Evolutionary conservation across 345 rosid species (phyloP).

Genomic region (Erucastrum elatum): DNA sequence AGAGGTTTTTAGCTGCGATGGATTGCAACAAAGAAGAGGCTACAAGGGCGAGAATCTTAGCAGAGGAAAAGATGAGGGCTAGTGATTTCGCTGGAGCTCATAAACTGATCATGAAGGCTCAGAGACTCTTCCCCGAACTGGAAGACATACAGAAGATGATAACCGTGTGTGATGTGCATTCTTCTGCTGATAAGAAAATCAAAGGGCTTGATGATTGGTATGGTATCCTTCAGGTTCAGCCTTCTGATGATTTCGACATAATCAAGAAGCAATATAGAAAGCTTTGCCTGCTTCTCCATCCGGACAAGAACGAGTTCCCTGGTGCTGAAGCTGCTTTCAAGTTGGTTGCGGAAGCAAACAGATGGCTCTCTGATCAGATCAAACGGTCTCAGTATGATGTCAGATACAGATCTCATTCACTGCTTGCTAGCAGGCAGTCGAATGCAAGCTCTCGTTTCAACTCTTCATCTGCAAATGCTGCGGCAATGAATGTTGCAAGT

Average conservation of each 20-base stretch:
- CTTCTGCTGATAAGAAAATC: conserved; percentile 53
- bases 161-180: conserved; percentile 77
- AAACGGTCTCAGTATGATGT: conserved; percentile 58
- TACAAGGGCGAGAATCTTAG: conserved; percentile 57
- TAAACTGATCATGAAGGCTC: conserved; percentile 57
- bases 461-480: conserved; percentile 26
- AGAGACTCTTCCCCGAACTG: conserved; percentile 59
- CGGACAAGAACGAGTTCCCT: conserved; percentile 81
- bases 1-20: conserved; percentile 43
- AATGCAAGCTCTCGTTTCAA: conserved; percentile 46
- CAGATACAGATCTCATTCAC: conserved; percentile 44
- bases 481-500: conserved; percentile 42
- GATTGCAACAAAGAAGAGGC: conserved; percentile 96
- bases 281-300: conserved; percentile 81
- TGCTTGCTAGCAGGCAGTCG: conserved; percentile 32
- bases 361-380: conserved; percentile 54
- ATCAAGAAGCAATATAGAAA: conserved; percentile 87
- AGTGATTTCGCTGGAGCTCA: conserved; percentile 65
- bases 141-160: conserved; percentile 60
- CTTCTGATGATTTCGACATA: conserved; percentile 52
- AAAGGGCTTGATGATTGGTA: conserved; percentile 78
- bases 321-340: conserved; percentile 97
- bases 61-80: conserved; percentile 59
- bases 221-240: conserved; percentile 70
- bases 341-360: conserved; percentile 82